Evolutionary conservation across 2,329 filamentous ascomycete genomes (phyloP).

Genomic region (Cladosporium sp.): DNA sequence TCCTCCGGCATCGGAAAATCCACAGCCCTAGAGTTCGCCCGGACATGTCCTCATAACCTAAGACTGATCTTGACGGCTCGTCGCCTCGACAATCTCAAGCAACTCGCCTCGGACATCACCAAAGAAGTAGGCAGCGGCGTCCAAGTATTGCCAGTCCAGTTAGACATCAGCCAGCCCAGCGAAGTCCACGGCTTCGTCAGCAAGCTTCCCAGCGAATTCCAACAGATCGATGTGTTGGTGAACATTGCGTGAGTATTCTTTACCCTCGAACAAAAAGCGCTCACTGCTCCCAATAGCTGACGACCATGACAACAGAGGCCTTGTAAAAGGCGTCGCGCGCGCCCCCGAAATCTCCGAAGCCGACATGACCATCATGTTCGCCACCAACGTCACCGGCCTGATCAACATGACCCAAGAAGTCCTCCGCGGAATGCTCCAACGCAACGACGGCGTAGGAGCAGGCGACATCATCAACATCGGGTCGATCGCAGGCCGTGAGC

Average conservation of each 20-base stretch:
- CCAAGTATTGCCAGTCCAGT: constrained; percentile 75
- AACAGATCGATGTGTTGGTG: constrained; percentile 81
- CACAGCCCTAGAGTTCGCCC: constrained; percentile 88
- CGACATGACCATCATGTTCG: constrained; percentile 83
- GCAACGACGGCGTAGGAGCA: constrained; percentile 50
- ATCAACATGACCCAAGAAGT: constrained; percentile 94
- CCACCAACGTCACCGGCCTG: constrained; percentile 86
- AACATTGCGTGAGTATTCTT: constrained; percentile 70
- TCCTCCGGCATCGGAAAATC: constrained; percentile 88
- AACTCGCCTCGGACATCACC: constrained; percentile 74
- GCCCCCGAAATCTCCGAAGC: constrained; percentile 77
- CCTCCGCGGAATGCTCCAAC: constrained; percentile 72
- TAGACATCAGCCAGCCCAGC: constrained; percentile 80
- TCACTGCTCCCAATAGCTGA: not conserved
- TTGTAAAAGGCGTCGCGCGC: constrained; percentile 81
- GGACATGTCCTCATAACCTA: constrained; percentile 74
- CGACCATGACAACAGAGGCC: constrained; percentile 47
- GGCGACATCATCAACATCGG: constrained; percentile 94
- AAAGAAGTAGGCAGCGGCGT: constrained; percentile 77
- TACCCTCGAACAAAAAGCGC: not conserved
- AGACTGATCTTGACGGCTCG: constrained; percentile 88
- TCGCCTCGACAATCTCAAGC: constrained; percentile 72
- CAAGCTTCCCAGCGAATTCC: constrained; percentile 76
- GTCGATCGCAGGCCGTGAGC: constrained; percentile 79
- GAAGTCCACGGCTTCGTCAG: constrained; percentile 73